Percentiles rank a stretch among this genome's conserved stretches.
Conservation (phyloP, 768 basidiomycete species). For the Mycena rebaudengoi region DNA sequence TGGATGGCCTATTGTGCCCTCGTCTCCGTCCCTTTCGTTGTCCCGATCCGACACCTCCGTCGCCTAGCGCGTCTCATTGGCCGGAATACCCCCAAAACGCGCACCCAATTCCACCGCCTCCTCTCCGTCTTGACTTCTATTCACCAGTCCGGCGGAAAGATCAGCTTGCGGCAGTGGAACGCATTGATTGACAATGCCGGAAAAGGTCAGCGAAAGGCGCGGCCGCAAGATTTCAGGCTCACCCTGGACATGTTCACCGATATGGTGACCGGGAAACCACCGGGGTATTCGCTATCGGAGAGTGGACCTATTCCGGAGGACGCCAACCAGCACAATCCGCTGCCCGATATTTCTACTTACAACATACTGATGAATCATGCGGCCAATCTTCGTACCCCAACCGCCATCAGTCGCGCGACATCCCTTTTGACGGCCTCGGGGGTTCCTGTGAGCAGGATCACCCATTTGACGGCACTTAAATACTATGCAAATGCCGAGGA, state of each 20-base stretch:
- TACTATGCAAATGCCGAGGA: slow-evolving; percentile 60
- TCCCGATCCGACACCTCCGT: slow-evolving; percentile 56
- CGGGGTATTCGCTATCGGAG: slow-evolving; percentile 44
- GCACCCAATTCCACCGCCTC: slow-evolving; percentile 67
- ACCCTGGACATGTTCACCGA: slow-evolving; percentile 70
- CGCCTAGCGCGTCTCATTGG: slow-evolving; percentile 69
- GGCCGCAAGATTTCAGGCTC: slow-evolving; percentile 63
- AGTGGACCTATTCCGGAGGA: slow-evolving; percentile 21
- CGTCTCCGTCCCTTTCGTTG: slow-evolving; percentile 27
- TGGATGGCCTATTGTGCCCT: slow-evolving; percentile 56
- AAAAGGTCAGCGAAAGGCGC: slow-evolving; percentile 68
- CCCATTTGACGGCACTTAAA: slow-evolving; percentile 66
- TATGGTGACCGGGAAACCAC: slow-evolving; percentile 56
- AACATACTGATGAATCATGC: slow-evolving; percentile 75
- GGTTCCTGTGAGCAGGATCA: slow-evolving; percentile 65
- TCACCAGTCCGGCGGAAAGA: slow-evolving; percentile 58
- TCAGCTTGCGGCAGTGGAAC: slow-evolving; percentile 81
- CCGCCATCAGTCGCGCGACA: slow-evolving; percentile 59
- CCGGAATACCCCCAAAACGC: slow-evolving; percentile 61
- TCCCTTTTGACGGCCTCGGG: slow-evolving; percentile 63
- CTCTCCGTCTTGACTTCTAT: slow-evolving; percentile 73
- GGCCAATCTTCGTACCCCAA: slow-evolving; percentile 52
- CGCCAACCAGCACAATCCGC: slow-evolving; percentile 18
- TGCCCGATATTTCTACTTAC: slow-evolving; percentile 76
- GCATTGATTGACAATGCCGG: slow-evolving; percentile 73